A percentile compares a stretch with the other conserved stretches of the same genome.
Evolutionary conservation across 257 asterid genomes (phyloP).

Genomic region (Nicotiana tabacum): DNA sequence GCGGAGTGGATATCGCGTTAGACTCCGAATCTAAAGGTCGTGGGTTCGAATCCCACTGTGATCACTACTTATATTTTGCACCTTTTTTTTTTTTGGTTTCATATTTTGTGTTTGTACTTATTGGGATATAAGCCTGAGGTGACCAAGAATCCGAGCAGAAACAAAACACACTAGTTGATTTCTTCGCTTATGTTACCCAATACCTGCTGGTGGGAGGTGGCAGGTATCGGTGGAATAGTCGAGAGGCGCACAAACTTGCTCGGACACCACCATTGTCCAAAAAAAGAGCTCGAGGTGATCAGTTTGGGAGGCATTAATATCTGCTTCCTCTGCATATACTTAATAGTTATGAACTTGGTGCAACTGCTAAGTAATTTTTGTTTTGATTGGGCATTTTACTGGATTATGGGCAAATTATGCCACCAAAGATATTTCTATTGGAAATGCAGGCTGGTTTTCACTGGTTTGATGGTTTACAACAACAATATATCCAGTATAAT

Average conservation of each 20-base stretch:
- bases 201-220: too few relatives aligned
- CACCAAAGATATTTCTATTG: background rate
- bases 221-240: too few relatives aligned
- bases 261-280: too few relatives aligned
- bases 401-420: background rate
- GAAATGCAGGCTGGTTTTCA: background rate
- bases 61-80: constrained; percentile 18
- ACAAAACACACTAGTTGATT: too few relatives aligned
- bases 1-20: constrained; percentile 99
- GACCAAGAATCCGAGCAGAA: too few relatives aligned
- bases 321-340: background rate
- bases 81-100: background rate
- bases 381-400: background rate
- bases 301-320: background rate
- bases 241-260: too few relatives aligned
- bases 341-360: background rate
- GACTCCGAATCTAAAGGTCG: constrained; percentile 99
- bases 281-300: background rate
- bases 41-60: constrained; percentile 99
- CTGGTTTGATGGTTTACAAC: background rate
- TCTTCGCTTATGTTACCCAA: too few relatives aligned
- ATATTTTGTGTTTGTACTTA: background rate
- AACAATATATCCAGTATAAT: too few relatives aligned
- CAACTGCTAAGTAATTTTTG: background rate
- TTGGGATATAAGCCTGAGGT: background rate